phyloP scores from a whole-genome alignment of 2,329 filamentous ascomycete genomes.

The Cadophora luteo-olivacea region DNA sequence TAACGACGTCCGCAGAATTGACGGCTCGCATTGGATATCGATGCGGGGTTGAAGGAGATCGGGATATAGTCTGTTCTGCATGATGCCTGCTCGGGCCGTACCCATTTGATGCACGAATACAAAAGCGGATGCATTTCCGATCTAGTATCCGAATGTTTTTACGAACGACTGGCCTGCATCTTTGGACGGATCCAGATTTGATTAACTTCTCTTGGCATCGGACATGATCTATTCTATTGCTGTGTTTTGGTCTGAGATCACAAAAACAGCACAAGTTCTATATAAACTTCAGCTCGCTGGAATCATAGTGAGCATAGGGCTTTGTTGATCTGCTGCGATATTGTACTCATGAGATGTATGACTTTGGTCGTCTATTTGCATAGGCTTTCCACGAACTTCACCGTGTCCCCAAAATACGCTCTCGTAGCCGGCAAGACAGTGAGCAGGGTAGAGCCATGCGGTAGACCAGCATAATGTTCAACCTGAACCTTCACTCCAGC shows the following conservation, averaged over 20 bases:
- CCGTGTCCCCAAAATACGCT: background rate
- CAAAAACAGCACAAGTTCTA: no score
- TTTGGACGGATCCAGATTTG: background rate
- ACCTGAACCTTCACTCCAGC: background rate
- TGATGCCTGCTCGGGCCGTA: slow-evolving; percentile 1
- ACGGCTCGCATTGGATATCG: background rate
- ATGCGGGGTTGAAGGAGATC: background rate
- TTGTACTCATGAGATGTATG: background rate
- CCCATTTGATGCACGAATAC: background rate
- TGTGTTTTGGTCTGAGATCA: no score
- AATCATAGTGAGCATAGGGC: no score
- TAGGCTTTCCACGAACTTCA: background rate
- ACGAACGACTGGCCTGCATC: background rate
- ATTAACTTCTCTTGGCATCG: background rate
- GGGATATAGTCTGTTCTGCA: background rate
- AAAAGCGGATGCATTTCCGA: background rate
- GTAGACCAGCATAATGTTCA: background rate
- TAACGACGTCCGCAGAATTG: no score
- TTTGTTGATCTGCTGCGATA: no score
- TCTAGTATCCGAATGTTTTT: background rate
- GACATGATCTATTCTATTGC: background rate
- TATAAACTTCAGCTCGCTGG: background rate
- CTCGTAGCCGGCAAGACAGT: background rate
- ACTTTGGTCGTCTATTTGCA: no score
- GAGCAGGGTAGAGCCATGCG: no score